Conservation (phyloP, 371 early-diverging fungal genomes). For the Chytridiales sp. region DNA sequence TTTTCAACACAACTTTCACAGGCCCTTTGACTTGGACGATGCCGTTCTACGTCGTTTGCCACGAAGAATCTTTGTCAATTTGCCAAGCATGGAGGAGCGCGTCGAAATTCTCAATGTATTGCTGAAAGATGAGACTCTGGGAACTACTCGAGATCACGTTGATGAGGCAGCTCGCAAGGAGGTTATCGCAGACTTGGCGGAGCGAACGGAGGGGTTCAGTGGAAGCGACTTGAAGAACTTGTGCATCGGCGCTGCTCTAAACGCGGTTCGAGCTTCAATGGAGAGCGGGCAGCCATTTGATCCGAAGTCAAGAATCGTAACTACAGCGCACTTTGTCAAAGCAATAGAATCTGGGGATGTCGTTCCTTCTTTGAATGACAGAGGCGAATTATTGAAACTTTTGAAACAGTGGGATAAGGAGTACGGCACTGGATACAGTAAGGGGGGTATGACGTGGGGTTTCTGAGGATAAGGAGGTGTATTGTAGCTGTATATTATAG, state of each 20-base stretch:
- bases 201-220: constrained; percentile 74
- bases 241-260: constrained; percentile 84
- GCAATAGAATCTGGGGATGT: constrained; percentile 32
- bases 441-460: constrained; percentile 7
- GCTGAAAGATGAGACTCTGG: constrained; percentile 62
- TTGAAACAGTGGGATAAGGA: constrained; percentile 32
- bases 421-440: constrained; percentile 29
- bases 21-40: constrained; percentile 97
- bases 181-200: constrained; percentile 45
- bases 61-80: constrained; percentile 82
- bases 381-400: constrained; percentile 26
- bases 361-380: constrained; percentile 26
- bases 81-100: constrained; percentile 80
- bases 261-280: no score
- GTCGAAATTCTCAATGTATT: constrained; percentile 75
- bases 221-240: constrained; percentile 98
- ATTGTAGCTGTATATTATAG: no score
- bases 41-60: constrained; percentile 97
- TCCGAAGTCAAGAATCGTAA: constrained; percentile 96
- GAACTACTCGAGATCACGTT: background rate
- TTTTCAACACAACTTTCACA: no score
- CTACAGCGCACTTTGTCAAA: constrained; percentile 52
- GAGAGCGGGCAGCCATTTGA: constrained; percentile 62
- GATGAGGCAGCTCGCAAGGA: background rate
- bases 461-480: constrained; percentile 4